Base-by-base conservation (phyloP, 495 filamentous ascomycete genomes). In the Penicillium pulvis region DNA sequence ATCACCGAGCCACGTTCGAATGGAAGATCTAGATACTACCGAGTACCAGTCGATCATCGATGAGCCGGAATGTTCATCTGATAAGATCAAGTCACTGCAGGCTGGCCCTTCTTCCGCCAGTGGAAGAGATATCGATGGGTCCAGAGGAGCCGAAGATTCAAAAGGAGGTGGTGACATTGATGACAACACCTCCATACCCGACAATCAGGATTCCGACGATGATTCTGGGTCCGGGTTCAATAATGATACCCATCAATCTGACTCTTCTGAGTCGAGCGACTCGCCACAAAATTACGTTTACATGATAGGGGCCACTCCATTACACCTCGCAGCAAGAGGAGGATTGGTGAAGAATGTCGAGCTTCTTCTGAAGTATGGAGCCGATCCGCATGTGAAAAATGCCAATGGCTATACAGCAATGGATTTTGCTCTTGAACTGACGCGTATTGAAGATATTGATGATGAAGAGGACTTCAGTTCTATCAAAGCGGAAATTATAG, bases 341-440 rank as follows among this genome's bases (percentile, higher is more conserved):
- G 54, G 54, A 50, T 26, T 49, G 3, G 45, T 56, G 19, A 12
- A 56, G 4, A 56, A 56, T 49, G 45, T 56, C 33, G 36, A 42
- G 31, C 45, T 56, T 50, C 31, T 56, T 26, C 54, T 56, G 10
- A 30, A 56, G 46, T 26, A 42, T 50, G 54, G 45, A 53, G 45
- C 54, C 14, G 19, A 42, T 41, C 54, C 54, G 14, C 33, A 49
- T 42, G 17, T 56, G 19, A 49, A 56, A 50, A 42, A 49, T 48
- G 8, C 30, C 10, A 10, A 50, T 50, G 54, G 45, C 14, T 14
- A 42, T 20, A 50, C 55, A 41, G 55, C 46, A 14, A n/a, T 51
- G 14, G 48, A 51, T 33, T 31, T 51, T 31, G 48, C 16, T 17
- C 24, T n/a, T 51, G 28, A 4, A 28, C 4, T 28, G 28, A 28